Evolutionary conservation across 208 protist genomes (phyloP), one percentile per base, ranked within the genome.

Genomic region (Acanthamoeba triangularis): DNA sequence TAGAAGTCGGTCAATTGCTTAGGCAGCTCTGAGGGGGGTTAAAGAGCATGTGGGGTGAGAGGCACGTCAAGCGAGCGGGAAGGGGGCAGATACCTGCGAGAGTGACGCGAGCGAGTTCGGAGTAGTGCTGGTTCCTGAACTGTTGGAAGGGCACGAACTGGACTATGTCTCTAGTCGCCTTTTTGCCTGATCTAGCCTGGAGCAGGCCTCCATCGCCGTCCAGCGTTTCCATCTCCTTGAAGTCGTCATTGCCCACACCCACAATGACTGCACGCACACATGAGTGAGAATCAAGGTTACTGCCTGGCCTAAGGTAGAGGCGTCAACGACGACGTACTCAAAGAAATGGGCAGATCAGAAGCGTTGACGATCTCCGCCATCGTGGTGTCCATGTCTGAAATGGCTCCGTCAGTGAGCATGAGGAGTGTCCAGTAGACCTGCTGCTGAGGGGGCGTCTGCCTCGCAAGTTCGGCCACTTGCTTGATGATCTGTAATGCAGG

Each of bases 61-160:
- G 3, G 10, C 49, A 54, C 49, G 14, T 8, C 14, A 41, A 41
- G 37, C 37, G 37, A 8, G 49, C 49, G 49, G 14, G 49, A 54
- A 54, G 49, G 49, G 0, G 49, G 49, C 13, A 54, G 49, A 54
- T 8, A 18, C 76, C 76, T 10, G 76, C 76, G 14, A 85, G 44
- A 33, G 44, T 54, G 33, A 16, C 76, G 11, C 41, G 41, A 25
- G 76, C 76, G 11, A 98, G 96, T 78, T 74, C 85, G 47, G 67
- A 80, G 18, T 95, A 92, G 72, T 94, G 88, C 35, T 78, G 67
- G n/a, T 96, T 96, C 23, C 94, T 56, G 49, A 97, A 98, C 25
- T 97, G 72, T 18, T 93, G 97, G 84, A 98, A 98, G 1, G 97
- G 96, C 67, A 98, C 98, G 72, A 98, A 98, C 95, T 98, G 97